Conservation (phyloP, 2,329 filamentous ascomycete genomes). For the Pyricularia sp. region DNA sequence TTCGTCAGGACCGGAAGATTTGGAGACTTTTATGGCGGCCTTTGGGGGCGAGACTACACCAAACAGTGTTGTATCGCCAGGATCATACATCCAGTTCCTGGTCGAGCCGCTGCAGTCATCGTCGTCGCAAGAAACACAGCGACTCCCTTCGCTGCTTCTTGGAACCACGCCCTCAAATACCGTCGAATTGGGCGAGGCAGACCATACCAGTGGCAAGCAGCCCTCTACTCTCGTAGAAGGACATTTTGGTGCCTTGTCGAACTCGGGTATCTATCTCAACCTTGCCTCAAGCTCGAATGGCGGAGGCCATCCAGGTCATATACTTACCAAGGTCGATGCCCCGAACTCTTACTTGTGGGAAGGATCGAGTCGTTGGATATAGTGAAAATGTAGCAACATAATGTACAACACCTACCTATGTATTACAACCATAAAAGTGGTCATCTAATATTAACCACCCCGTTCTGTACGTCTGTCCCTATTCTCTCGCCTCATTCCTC, state of each 20-base stretch:
- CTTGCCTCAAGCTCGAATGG: slow-evolving; percentile 10
- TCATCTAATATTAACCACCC: not conserved
- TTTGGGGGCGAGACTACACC: slow-evolving; percentile 27
- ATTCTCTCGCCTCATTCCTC: no score
- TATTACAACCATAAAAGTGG: not conserved
- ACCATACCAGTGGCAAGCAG: not conserved
- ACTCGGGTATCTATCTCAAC: slow-evolving; percentile 42
- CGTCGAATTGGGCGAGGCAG: not conserved
- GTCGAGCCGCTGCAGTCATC: slow-evolving; percentile 16
- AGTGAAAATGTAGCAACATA: not conserved
- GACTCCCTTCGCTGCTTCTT: slow-evolving; percentile 7
- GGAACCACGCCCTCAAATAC: slow-evolving; percentile 5
- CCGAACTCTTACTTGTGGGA: slow-evolving; percentile 24
- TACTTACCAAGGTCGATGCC: slow-evolving; percentile 33
- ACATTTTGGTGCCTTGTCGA: slow-evolving; percentile 51
- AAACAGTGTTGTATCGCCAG: slow-evolving; percentile 45
- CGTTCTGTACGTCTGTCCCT: no score
- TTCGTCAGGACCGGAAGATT: slow-evolving; percentile 33
- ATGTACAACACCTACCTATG: not conserved
- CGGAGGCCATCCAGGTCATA: not conserved
- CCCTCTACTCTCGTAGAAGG: slow-evolving; percentile 13
- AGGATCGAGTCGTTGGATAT: slow-evolving; percentile 5
- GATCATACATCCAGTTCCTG: slow-evolving; percentile 56
- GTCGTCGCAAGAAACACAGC: not conserved
- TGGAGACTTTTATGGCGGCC: slow-evolving; percentile 39